Base-by-base conservation (phyloP, 805 yeast genomes). In the Saccharomycopsis selenospora region DNA sequence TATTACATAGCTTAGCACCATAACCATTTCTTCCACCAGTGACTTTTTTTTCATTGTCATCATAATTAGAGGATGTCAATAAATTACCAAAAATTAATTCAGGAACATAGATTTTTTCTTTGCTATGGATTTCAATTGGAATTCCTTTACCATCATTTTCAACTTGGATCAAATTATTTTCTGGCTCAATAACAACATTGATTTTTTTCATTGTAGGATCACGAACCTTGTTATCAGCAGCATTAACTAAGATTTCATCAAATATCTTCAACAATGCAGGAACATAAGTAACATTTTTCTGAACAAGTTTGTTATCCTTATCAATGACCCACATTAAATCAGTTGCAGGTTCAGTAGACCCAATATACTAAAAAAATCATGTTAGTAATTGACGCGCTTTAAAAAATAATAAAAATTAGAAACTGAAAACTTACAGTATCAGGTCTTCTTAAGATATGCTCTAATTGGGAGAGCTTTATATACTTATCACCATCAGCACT, bases 21-120 rank as follows among this genome's bases (percentile, higher is more conserved):
- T 81, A 93, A 55, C 99, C 99, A 63, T 93, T 93, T 71, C 99
- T 80, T 66, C 99, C 99, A 70, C 99, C 99, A 2, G 95, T 87
- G 28, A 93, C 97, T 65, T 93, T 93, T 66, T 87, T 86, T 61
- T 93, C 86, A 55, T 91, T 79, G 64, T 93, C 99, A 64, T 93
- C 96, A 64, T 93, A 93, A 67, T 93, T 93, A 24, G 96, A 86
- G 1, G 98, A 90, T 0, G 99, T 93, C 55, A 93, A 76, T 52
- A 93, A 74, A 61, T 93, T 88, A 48, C 99, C 99, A 66, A 93
- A 93, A 58, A 93, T 93, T 67, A 93, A 75, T 67, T 93, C 96
- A 1, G 99, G 99, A 55, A 93, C 90, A 62, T 86, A 93, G 53
- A 93, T 88, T 43, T 85, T 75, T 64, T 93, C 99, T 65, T 88